phyloP scores from a whole-genome alignment of 208 protist species.

The Herpetomonas tarakana region DNA sequence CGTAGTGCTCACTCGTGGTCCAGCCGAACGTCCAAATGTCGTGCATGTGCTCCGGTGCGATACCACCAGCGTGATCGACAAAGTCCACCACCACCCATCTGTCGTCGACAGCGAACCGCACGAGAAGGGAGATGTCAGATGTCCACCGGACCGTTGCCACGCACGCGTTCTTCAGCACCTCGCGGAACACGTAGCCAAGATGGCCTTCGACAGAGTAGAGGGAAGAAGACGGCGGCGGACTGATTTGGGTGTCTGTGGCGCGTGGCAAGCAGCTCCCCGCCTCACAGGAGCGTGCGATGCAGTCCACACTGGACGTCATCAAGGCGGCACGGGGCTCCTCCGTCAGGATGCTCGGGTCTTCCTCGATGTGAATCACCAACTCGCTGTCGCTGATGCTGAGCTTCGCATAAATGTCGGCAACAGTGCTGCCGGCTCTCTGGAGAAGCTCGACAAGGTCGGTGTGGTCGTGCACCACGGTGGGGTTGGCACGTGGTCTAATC shows the following conservation, averaged over 20 bases:
- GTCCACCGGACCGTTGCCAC: constrained; percentile 33
- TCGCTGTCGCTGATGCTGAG: constrained; percentile 27
- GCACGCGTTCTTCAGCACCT: constrained; percentile 88
- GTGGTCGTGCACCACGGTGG: constrained; percentile 42
- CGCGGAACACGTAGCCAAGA: constrained; percentile 71
- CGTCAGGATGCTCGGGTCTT: constrained; percentile 42
- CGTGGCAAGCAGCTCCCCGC: background rate
- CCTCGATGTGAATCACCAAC: constrained; percentile 54
- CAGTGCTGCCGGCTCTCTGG: constrained; percentile 44
- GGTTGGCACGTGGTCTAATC: constrained; percentile 27
- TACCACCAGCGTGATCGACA: constrained; percentile 58
- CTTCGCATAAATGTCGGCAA: constrained; percentile 59
- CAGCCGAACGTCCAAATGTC: constrained; percentile 88
- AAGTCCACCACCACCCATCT: constrained; percentile 75
- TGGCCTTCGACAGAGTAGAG: constrained; percentile 74
- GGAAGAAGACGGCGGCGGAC: constrained; percentile 7
- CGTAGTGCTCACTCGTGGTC: constrained; percentile 66
- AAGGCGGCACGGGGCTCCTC: constrained; percentile 22
- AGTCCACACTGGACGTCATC: constrained; percentile 38
- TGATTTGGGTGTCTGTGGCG: background rate
- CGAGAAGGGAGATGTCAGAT: constrained; percentile 27
- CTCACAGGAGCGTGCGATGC: background rate
- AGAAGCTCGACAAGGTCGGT: constrained; percentile 41
- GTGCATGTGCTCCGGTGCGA: constrained; percentile 29
- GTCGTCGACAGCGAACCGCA: constrained; percentile 52